A percentile compares a stretch with the other conserved stretches of the same genome.
These are phyloP conservation scores for Davidsoniella eucalypti DNA, from an alignment of 2,329 filamentous ascomycete species.

Conservation along the genomic window DNA sequence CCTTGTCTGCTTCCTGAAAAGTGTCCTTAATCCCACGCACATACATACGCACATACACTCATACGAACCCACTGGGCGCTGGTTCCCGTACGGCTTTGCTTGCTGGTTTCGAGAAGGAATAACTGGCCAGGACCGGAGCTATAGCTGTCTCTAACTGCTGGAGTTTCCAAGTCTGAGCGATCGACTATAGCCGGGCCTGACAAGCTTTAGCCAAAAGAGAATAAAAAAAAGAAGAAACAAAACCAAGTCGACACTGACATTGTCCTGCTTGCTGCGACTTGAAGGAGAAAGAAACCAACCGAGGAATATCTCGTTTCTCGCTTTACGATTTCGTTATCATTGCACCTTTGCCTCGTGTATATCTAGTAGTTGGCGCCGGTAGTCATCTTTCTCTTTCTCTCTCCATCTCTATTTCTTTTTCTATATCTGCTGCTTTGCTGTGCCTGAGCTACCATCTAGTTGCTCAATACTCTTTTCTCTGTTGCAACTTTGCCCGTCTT, in stretches of 20 bases:
- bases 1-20: conserved; percentile 11
- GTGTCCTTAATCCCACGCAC: conserved; percentile 10
- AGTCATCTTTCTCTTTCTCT: background rate
- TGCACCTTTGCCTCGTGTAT: background rate
- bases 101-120: background rate
- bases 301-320: too few relatives aligned
- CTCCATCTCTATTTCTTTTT: background rate
- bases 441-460: background rate
- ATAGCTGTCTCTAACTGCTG: background rate
- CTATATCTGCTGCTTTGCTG: background rate
- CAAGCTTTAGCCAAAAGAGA: too few relatives aligned
- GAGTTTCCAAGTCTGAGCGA: too few relatives aligned
- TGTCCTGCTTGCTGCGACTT: too few relatives aligned
- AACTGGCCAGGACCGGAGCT: background rate
- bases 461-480: background rate
- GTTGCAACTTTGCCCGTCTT: background rate
- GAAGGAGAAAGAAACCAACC: too few relatives aligned
- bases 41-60: background rate
- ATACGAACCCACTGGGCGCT: background rate
- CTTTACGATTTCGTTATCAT: background rate
- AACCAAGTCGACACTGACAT: too few relatives aligned
- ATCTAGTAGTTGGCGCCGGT: background rate
- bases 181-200: too few relatives aligned
- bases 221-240: too few relatives aligned
- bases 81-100: background rate